A percentile compares a stretch with the other conserved stretches of the same genome.
Evolutionary conservation across 441 rosid species (phyloP).

Genomic region (Corymbia calophylla): DNA sequence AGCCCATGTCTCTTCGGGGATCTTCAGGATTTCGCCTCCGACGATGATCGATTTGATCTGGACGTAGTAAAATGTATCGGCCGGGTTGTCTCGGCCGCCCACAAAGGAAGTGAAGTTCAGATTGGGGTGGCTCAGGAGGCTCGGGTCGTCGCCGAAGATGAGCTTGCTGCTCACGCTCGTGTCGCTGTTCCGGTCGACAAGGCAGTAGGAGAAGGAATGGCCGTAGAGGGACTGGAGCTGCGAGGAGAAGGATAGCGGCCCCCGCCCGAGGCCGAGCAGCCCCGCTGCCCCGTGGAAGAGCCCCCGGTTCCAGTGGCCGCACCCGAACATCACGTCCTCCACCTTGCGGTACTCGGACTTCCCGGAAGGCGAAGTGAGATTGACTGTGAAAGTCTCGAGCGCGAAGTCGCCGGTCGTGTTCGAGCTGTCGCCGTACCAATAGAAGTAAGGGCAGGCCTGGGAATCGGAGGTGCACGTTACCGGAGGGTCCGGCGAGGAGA

Average conservation of each 20-base stretch:
- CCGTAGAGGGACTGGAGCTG: slow-evolving; percentile 1
- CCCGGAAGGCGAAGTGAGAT: slow-evolving; percentile 44
- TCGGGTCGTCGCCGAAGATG: slow-evolving; percentile 84
- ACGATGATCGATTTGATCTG: slow-evolving; percentile 61
- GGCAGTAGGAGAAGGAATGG: slow-evolving; percentile 30
- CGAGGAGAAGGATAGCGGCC: slow-evolving; percentile 1
- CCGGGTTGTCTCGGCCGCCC: slow-evolving; percentile 43
- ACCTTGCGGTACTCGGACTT: slow-evolving; percentile 42
- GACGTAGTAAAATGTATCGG: slow-evolving; percentile 80
- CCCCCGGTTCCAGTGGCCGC: slow-evolving; percentile 4
- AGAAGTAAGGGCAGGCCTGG: slow-evolving; percentile 76
- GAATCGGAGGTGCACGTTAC: slow-evolving; percentile 53
- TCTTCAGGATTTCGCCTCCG: slow-evolving; percentile 52
- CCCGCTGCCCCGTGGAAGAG: slow-evolving; percentile 3
- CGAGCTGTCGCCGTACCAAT: slow-evolving; percentile 91
- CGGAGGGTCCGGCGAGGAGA: slow-evolving; percentile 66
- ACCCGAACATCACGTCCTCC: slow-evolving; percentile 68
- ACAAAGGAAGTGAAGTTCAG: slow-evolving; percentile 76
- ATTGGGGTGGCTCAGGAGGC: slow-evolving; percentile 50
- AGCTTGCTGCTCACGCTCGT: slow-evolving; percentile 76
- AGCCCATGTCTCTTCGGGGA: slow-evolving; percentile 69
- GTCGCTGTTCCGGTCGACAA: slow-evolving; percentile 80
- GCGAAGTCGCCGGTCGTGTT: slow-evolving; percentile 93
- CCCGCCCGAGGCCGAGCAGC: not conserved
- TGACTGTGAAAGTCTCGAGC: slow-evolving; percentile 69